Conservation (phyloP, 345 rosid genomes). For the Hevea brasiliensis region DNA sequence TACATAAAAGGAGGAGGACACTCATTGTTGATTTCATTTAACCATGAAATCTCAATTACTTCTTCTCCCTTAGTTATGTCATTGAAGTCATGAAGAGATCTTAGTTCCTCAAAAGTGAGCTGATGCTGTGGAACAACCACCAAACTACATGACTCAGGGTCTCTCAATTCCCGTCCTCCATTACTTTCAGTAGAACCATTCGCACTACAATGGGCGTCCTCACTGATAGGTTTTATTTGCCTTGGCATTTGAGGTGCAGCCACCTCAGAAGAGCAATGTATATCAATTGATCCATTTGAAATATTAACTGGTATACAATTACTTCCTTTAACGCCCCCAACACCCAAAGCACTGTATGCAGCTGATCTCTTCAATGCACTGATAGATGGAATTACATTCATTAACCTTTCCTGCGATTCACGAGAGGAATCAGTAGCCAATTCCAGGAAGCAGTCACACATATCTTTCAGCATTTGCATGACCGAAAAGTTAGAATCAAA, state of each 20-base stretch:
- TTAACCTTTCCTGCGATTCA: slow-evolving; percentile 54
- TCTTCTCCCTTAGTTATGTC: slow-evolving; percentile 83
- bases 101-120: slow-evolving; percentile 46
- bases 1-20: slow-evolving; percentile 63
- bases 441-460: slow-evolving; percentile 76
- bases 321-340: slow-evolving; percentile 21
- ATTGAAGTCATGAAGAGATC: slow-evolving; percentile 41
- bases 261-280: slow-evolving; percentile 3
- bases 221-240: background rate
- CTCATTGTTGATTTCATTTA: slow-evolving; percentile 59
- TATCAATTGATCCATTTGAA: slow-evolving; percentile 20
- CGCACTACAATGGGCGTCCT: background rate
- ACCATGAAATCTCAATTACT: slow-evolving; percentile 63
- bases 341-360: slow-evolving; percentile 27
- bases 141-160: slow-evolving; percentile 33
- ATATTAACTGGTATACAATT: slow-evolving; percentile 4
- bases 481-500: slow-evolving; percentile 72
- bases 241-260: slow-evolving; percentile 21
- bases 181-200: slow-evolving; percentile 13
- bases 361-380: slow-evolving; percentile 51
- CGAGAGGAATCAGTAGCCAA: slow-evolving; percentile 53
- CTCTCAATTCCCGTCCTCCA: slow-evolving; percentile 18
- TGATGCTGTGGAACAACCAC: slow-evolving; percentile 50
- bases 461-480: slow-evolving; percentile 64
- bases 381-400: slow-evolving; percentile 37